These are phyloP conservation scores for Scutellaria barbata DNA, from an alignment of 257 asterid genomes.

Conservation along the genomic window DNA sequence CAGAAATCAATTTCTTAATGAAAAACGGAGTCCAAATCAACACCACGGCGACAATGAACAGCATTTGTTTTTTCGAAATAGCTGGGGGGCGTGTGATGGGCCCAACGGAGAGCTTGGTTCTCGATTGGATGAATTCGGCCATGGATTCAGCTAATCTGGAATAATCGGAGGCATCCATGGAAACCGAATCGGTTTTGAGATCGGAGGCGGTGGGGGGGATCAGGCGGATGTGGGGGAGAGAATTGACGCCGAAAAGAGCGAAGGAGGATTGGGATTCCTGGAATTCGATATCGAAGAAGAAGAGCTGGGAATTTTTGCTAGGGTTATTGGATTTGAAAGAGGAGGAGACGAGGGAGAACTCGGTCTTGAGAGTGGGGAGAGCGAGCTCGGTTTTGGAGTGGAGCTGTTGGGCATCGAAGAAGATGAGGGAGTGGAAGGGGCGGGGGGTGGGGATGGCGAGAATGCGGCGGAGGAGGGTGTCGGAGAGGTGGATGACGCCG, in stretches of 20 bases:
- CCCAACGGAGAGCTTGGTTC: conserved; percentile 53
- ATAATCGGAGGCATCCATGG: conserved; percentile 75
- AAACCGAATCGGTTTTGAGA: conserved; percentile 55
- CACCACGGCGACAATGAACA: conserved; percentile 44
- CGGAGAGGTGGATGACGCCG: conserved; percentile 80
- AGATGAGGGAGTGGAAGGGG: conserved; percentile 73
- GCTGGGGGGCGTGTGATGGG: conserved; percentile 66
- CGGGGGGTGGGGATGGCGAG: conserved; percentile 70
- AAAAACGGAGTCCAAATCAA: conserved; percentile 64
- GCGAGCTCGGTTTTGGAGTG: conserved; percentile 84
- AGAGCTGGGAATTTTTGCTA: conserved; percentile 39
- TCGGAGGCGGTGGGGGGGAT: conserved; percentile 65
- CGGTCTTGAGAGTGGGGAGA: conserved; percentile 74
- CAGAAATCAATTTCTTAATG: conserved; percentile 58
- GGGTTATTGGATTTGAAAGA: conserved; percentile 69
- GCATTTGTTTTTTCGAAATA: conserved; percentile 63
- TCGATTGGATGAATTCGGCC: conserved; percentile 74
- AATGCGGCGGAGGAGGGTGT: conserved; percentile 76
- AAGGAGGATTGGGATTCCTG: conserved; percentile 72
- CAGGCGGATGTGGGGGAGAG: conserved; percentile 84
- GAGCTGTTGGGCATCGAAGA: conserved; percentile 89
- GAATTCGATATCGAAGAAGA: conserved; percentile 76
- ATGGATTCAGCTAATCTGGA: conserved; percentile 80
- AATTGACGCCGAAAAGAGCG: conserved; percentile 59
- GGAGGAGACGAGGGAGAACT: conserved; percentile 72